Conservation (phyloP, 805 yeast genomes). For the Wickerhamiella siamensis region DNA sequence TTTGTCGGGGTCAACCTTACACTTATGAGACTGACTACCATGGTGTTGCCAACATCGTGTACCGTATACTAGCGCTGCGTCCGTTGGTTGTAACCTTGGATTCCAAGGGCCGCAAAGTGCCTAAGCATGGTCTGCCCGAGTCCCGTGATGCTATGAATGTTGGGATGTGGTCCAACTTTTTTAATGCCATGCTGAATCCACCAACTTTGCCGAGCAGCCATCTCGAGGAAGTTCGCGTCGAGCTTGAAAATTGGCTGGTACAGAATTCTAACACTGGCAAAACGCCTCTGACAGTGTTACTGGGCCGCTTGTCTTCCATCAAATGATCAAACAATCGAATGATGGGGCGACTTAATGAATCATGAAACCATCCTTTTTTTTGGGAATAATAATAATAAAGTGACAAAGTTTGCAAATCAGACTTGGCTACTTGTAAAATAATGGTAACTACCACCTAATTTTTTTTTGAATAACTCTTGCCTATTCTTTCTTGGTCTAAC, state of each 20-base stretch:
- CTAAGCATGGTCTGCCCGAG: neutral
- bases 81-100: neutral
- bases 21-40: constrained; percentile 68
- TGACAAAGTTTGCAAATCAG: too few relatives aligned
- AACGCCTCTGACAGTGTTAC: neutral
- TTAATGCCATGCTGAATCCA: constrained; percentile 52
- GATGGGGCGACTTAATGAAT: too few relatives aligned
- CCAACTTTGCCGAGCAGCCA: constrained; percentile 30
- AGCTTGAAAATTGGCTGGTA: constrained; percentile 33
- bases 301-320: neutral
- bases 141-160: constrained; percentile 42
- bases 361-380: too few relatives aligned
- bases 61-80: constrained; percentile 35
- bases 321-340: too few relatives aligned
- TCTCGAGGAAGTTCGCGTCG: constrained; percentile 25
- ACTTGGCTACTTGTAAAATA: too few relatives aligned
- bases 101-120: neutral
- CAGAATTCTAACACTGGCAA: neutral
- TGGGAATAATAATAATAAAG: too few relatives aligned
- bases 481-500: too few relatives aligned
- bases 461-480: too few relatives aligned
- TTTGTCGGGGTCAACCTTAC: constrained; percentile 51
- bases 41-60: constrained; percentile 65
- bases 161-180: constrained; percentile 55
- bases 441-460: too few relatives aligned